A percentile compares a stretch with the other conserved stretches of the same genome.
Evolutionary conservation across 2,329 filamentous ascomycete species (phyloP).

Genomic region (Laburnicola sp.): DNA sequence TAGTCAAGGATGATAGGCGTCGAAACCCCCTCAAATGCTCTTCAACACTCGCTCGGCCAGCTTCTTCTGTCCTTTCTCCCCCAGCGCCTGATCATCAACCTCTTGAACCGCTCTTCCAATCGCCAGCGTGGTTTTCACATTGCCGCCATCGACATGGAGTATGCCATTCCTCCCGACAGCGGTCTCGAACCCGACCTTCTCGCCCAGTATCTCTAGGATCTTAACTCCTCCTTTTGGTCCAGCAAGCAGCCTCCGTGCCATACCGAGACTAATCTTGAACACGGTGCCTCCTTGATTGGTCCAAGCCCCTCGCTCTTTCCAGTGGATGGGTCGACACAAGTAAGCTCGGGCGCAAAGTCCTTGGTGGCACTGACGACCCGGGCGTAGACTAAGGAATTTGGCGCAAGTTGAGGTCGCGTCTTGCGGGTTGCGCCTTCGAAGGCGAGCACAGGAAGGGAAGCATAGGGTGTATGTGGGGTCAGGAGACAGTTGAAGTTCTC

Average conservation of each 20-base stretch:
- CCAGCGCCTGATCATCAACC: slow-evolving; percentile 70
- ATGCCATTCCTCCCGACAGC: slow-evolving; percentile 90
- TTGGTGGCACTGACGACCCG: slow-evolving; percentile 68
- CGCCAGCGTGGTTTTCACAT: slow-evolving; percentile 69
- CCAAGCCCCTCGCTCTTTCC: slow-evolving; percentile 89
- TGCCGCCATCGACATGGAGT: slow-evolving; percentile 87
- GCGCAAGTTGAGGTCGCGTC: slow-evolving; percentile 75
- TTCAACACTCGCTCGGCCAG: slow-evolving; percentile 68
- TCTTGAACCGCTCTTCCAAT: slow-evolving; percentile 78
- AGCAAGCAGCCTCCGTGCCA: slow-evolving; percentile 76
- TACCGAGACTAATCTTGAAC: slow-evolving; percentile 75
- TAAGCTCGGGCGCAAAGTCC: slow-evolving; percentile 80
- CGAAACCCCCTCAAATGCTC: slow-evolving; percentile 46
- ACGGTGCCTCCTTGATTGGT: slow-evolving; percentile 81
- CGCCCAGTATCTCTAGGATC: slow-evolving; percentile 78
- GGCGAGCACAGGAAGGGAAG: slow-evolving; percentile 80
- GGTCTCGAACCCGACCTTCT: slow-evolving; percentile 86
- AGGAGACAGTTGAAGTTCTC: slow-evolving; percentile 82
- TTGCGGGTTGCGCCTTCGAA: slow-evolving; percentile 94
- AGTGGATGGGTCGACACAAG: slow-evolving; percentile 83
- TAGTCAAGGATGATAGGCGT: no score
- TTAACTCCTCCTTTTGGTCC: slow-evolving; percentile 65
- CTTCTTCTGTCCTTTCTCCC: slow-evolving; percentile 69
- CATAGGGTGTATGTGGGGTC: slow-evolving; percentile 63
- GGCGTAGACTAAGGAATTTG: slow-evolving; percentile 84